Percentiles rank a stretch among this genome's conserved stretches.
These are phyloP conservation scores for Cetradonia linearis DNA, from an alignment of 495 filamentous ascomycete species.

Conservation along the genomic window DNA sequence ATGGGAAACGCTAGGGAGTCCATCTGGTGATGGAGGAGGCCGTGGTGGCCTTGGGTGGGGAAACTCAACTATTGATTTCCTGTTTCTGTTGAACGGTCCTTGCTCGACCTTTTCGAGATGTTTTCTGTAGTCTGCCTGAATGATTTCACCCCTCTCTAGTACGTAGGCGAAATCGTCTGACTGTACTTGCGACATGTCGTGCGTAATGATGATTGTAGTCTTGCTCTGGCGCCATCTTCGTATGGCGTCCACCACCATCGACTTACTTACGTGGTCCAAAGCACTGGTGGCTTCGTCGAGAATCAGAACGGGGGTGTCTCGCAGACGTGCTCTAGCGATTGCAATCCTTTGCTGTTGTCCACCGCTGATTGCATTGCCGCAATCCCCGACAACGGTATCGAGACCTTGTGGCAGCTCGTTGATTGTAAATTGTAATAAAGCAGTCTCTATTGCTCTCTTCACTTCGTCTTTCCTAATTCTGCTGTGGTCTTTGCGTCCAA, in stretches of 20 bases:
- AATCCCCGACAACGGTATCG: constrained; percentile 60
- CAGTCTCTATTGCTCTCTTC: constrained; percentile 44
- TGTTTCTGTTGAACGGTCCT: constrained; percentile 12
- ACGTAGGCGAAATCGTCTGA: constrained; percentile 72
- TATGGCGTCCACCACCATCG: constrained; percentile 59
- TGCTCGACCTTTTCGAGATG: constrained; percentile 31
- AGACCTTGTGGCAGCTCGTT: constrained; percentile 59
- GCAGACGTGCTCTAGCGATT: constrained; percentile 67
- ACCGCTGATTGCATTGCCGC: constrained; percentile 66
- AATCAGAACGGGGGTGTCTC: constrained; percentile 71
- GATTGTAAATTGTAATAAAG: constrained; percentile 66
- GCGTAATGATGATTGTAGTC: constrained; percentile 82
- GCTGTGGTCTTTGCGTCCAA: constrained; percentile 48
- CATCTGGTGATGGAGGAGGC: no score
- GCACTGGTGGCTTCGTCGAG: constrained; percentile 80
- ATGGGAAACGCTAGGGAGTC: background rate
- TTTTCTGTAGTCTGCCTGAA: constrained; percentile 54
- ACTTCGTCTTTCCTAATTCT: constrained; percentile 46
- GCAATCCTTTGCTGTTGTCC: constrained; percentile 72
- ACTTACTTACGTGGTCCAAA: constrained; percentile 63
- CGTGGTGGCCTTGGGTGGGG: background rate
- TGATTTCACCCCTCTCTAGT: constrained; percentile 58
- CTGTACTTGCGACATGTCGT: constrained; percentile 73
- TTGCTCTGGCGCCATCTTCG: constrained; percentile 58
- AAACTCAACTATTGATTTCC: background rate